These are phyloP conservation scores for Phialocephala subalpina DNA, from an alignment of 2,329 filamentous ascomycete genomes.

Conservation along the genomic window DNA sequence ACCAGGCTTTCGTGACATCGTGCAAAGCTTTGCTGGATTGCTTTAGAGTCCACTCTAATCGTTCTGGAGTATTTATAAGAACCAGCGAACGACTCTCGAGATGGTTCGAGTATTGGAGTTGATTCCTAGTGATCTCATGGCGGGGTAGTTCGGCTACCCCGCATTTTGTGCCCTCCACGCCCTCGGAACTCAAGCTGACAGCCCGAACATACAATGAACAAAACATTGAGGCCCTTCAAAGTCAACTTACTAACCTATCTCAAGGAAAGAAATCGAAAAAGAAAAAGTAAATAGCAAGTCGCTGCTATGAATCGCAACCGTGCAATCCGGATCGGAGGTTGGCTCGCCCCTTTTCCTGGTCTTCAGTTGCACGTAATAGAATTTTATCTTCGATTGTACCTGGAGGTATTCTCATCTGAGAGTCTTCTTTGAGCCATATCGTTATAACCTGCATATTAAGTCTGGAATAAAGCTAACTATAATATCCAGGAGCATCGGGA, in stretches of 20 bases:
- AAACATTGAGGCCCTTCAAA: too few species aligned
- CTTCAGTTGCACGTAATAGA: not conserved
- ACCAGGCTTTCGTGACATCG: too few species aligned
- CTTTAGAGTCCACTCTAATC: too few species aligned
- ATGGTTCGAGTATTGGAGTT: too few species aligned
- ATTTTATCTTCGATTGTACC: not conserved
- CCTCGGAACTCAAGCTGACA: too few species aligned
- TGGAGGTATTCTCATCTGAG: not conserved
- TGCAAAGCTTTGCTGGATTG: too few species aligned
- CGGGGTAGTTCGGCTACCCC: too few species aligned
- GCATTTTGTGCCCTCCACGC: too few species aligned
- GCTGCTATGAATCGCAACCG: not conserved
- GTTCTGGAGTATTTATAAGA: too few species aligned
- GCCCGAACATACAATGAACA: too few species aligned
- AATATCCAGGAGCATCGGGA: constrained; percentile 49
- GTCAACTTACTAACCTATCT: not conserved
- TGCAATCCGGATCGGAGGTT: not conserved
- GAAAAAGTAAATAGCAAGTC: not conserved
- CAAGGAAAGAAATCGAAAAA: not conserved
- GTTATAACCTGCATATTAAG: not conserved
- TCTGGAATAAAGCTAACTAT: not conserved
- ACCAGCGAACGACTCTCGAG: too few species aligned
- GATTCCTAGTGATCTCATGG: too few species aligned
- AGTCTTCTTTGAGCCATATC: not conserved
- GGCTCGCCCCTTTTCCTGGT: not conserved